phyloP scores from a whole-genome alignment of 1,284 basidiomycete species.

The Sphaerobolus stellatus region DNA sequence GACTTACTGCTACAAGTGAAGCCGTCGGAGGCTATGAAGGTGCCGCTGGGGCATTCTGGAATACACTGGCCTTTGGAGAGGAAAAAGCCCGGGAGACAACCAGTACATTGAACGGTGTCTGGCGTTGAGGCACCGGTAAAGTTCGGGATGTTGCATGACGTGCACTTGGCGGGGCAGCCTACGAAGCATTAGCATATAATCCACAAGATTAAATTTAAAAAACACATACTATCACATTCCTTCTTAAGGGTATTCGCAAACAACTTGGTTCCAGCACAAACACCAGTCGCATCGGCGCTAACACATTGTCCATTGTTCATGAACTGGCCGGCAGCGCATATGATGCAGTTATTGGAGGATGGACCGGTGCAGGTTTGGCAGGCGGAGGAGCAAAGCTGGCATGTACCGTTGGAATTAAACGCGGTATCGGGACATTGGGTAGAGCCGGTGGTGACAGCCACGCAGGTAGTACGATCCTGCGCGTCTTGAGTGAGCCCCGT shows the following conservation, averaged over 20 bases:
- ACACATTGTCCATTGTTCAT: constrained; percentile 61
- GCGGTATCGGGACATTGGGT: constrained; percentile 58
- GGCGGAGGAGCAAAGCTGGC: constrained; percentile 58
- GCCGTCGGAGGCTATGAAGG: constrained; percentile 71
- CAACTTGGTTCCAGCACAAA: constrained; percentile 64
- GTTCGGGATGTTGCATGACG: constrained; percentile 66
- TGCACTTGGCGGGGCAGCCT: constrained; percentile 80
- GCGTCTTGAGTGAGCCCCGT: constrained; percentile 63
- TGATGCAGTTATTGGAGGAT: constrained; percentile 66
- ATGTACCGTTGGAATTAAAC: constrained; percentile 53
- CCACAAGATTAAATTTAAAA: neutral
- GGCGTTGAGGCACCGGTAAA: constrained; percentile 69
- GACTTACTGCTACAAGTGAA: constrained; percentile 63
- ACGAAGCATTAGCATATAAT: constrained; percentile 13
- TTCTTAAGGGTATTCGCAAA: constrained; percentile 80
- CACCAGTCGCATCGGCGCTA: constrained; percentile 58
- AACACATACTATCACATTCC: constrained; percentile 70
- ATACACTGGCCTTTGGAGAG: constrained; percentile 69
- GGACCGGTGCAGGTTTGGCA: constrained; percentile 71
- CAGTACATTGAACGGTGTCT: constrained; percentile 67
- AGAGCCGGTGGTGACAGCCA: constrained; percentile 40
- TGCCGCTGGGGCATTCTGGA: constrained; percentile 64
- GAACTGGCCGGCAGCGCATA: constrained; percentile 61
- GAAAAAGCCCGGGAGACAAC: constrained; percentile 72
- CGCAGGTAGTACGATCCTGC: constrained; percentile 67